Conservation (phyloP, 495 filamentous ascomycete genomes). For the Penicillium lividum region DNA sequence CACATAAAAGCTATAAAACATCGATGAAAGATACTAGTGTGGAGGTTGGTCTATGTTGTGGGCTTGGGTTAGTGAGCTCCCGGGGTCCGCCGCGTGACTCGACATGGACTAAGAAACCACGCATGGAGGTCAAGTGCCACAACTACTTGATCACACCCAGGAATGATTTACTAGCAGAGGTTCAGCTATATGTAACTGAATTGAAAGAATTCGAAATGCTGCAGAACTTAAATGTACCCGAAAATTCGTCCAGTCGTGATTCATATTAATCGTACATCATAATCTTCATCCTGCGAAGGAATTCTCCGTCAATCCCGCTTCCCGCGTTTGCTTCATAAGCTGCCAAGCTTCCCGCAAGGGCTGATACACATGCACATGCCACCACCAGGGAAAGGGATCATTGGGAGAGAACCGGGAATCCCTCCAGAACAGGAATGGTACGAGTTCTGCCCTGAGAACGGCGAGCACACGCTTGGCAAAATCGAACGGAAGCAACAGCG, state of each 20-base stretch:
- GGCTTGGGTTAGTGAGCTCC: too few relatives aligned
- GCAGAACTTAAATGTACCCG: neutral
- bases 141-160: too few relatives aligned
- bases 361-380: constrained; percentile 43
- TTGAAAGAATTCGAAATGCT: neutral
- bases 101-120: too few relatives aligned
- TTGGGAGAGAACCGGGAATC: constrained; percentile 32
- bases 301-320: constrained; percentile 13
- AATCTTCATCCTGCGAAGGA: neutral
- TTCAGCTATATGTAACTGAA: neutral
- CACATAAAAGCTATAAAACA: too few relatives aligned
- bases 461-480: constrained; percentile 10
- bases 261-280: constrained; percentile 16
- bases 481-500: constrained; percentile 16
- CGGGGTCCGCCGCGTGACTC: too few relatives aligned
- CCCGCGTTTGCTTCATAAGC: constrained; percentile 27
- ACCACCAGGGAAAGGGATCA: constrained; percentile 52
- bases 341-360: constrained; percentile 36
- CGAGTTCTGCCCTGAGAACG: constrained; percentile 12
- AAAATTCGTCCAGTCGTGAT: constrained; percentile 4
- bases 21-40: too few relatives aligned
- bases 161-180: too few relatives aligned
- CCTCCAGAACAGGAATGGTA: constrained; percentile 35
- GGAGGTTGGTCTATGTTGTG: too few relatives aligned
- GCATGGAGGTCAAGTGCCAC: too few relatives aligned